Base-by-base conservation (phyloP, 352 stramenopile genomes). In the Achlya hypogyna region DNA sequence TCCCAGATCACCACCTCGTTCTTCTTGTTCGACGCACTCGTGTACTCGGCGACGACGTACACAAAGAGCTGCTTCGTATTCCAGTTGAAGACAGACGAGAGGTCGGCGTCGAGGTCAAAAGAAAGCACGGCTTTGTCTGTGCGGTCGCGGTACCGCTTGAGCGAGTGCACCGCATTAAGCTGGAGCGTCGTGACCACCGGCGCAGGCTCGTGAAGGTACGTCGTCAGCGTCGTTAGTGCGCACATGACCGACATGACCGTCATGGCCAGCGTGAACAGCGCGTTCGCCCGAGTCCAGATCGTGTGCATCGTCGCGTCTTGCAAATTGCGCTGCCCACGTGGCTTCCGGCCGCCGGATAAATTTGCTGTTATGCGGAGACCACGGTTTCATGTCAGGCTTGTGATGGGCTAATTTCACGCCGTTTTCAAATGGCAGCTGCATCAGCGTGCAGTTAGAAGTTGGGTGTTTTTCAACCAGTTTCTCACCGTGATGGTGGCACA, bases 21-120 rank as follows among this genome's bases (percentile, higher is more conserved):
- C 63, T 74, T 69, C 10, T 53, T 51, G 69, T 92, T 92, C 63
- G 72, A 81, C 62, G 72, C 53, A 65, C 72, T 91, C 72, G 75
- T 59, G 70, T 91, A 95, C 74, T 92, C 84, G 53, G 86, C 86
- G 58, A 90, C 54, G 53, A 95, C 81, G 80, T 93, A 95, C 72
- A 93, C 84, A 53, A 95, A 95, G 56, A 95, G 72, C 74, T 93
- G 84, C 80, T 93, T 95, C 32, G 91, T 84, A 72, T 95, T 95
- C 86, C 86, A 95, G 71, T 95, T 95, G 78, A 95, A 95, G 28
- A 92, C 84, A 27, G 84, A 91, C 72, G 79, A 86, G 60, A 94
- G 58, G 22, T 94, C 85, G 18, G 85, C 83, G 60, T 94, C 84
- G 38, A 94, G 66, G 71, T 91, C 74, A 62, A 94, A 94, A 22